Base-by-base conservation (phyloP, 225 moss, liverwort and hornwort genomes). In the Lunularia cruciata region DNA sequence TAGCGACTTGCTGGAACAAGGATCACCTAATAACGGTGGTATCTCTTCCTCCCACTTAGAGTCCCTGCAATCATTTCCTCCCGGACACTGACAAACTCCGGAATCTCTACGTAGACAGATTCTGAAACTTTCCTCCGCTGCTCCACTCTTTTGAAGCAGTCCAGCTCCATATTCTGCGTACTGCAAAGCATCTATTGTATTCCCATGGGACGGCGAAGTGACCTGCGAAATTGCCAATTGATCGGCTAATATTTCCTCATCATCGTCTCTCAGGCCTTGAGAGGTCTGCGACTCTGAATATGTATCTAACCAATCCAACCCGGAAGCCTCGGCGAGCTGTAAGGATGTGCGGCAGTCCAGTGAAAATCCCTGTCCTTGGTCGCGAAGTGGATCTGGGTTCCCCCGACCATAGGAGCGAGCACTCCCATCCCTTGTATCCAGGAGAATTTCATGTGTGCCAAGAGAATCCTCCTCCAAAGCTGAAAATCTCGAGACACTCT, bases 41-140 rank as follows among this genome's bases (percentile, higher is more conserved):
- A 69, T 63, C 52, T 58, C 20, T 52, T 55, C 74, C 13, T 78
- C 67, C 4, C 73, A 70, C 16, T 71, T 61, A 15, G 60, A 65
- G n/a, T 77, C 60, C 48, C 34, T 67, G 39, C 77, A 45, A 35
- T 63, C 75, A 31, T 51, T 63, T 18, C 63, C 43, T 48, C 77
- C 55, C 5, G 72, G 65, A 68, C 85, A 85, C 31, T 78, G 76
- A 28, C 66, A 65, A 34, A 65, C 81, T 31, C 76, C 76, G 31
- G 57, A 49, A 72, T 78, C 72, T 27, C 80, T 79, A 49, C 79
- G 77, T 65, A 86, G 31, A 55, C 83, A 90, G 43, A 84, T 73
- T 79, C 72, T 88, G 9, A 75, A 63, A 6, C 46, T 47, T 18
- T 73, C 76, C 31, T 38, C 81, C 26, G 26, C 65, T 18, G 75